Percentiles rank a stretch among this genome's conserved stretches.
phyloP scores from a whole-genome alignment of 768 basidiomycete species.

The Gymnopilus dilepis region DNA sequence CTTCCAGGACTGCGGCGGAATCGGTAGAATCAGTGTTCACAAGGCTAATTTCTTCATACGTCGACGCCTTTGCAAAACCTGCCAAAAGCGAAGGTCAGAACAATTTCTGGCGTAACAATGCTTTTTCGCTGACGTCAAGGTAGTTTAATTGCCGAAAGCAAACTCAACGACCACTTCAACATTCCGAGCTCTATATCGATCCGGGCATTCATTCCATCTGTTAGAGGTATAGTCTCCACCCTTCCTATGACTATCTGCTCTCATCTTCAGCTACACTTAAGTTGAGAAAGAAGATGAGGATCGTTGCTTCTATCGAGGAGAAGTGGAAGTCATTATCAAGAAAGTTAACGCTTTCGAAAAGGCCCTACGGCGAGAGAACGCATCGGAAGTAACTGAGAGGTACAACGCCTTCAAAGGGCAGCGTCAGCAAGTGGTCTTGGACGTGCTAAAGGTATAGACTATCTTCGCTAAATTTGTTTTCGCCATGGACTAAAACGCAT shows the following conservation, averaged over 20 bases:
- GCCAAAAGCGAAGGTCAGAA: constrained; percentile 4
- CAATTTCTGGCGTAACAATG: not conserved
- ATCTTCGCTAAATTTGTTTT: not conserved
- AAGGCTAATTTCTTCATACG: constrained; percentile 15
- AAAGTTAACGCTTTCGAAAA: not conserved
- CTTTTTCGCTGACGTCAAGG: not conserved
- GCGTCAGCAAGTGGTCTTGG: not conserved
- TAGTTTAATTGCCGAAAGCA: not conserved
- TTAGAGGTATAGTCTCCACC: not conserved
- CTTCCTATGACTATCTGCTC: not conserved
- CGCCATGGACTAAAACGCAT: not conserved
- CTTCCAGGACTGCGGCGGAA: constrained; percentile 4
- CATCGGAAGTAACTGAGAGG: not conserved
- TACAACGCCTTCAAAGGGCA: not conserved
- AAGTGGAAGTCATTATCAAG: not conserved
- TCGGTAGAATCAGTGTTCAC: not conserved
- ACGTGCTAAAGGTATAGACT: not conserved
- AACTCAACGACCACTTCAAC: not conserved
- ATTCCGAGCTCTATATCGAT: not conserved
- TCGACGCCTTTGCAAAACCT: constrained; percentile 15
- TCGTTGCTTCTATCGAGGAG: not conserved
- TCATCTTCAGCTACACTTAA: not conserved
- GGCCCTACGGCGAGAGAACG: not conserved
- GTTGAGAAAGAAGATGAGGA: not conserved
- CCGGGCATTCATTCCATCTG: not conserved